phyloP scores from a whole-genome alignment of 768 basidiomycete species.

The Suillus hirtellus region DNA sequence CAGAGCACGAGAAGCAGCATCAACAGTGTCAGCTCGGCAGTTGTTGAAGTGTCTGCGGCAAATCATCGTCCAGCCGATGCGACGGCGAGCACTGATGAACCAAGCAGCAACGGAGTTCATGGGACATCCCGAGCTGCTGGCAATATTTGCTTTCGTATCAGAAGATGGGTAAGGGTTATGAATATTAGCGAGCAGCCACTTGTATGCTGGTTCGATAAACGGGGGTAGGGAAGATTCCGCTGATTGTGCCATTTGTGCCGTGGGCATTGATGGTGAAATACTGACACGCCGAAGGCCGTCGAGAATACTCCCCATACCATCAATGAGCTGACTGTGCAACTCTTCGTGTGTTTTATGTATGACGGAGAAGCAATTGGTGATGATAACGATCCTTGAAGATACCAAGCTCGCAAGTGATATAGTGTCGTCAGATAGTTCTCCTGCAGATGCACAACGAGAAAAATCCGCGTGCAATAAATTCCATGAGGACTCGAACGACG shows the following conservation, averaged over 20 bases:
- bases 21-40: slow-evolving; percentile 23
- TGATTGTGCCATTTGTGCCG: neutral
- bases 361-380: no score
- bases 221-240: neutral
- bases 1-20: slow-evolving; percentile 30
- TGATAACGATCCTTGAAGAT: no score
- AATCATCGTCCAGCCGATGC: slow-evolving; percentile 53
- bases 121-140: slow-evolving; percentile 23
- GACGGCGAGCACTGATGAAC: slow-evolving; percentile 49
- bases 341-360: no score
- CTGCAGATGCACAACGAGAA: no score
- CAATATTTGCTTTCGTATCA: slow-evolving; percentile 31
- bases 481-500: neutral
- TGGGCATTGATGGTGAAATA: neutral
- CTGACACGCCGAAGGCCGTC: neutral
- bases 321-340: no score
- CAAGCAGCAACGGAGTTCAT: slow-evolving; percentile 41
- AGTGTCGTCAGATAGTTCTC: no score
- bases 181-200: slow-evolving; percentile 47
- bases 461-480: no score
- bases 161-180: slow-evolving; percentile 53
- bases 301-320: no score
- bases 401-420: no score
- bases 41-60: slow-evolving; percentile 32
- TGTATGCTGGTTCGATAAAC: slow-evolving; percentile 26